Percentiles rank a stretch among this genome's conserved stretches.
phyloP scores from a whole-genome alignment of 2,329 filamentous ascomycete genomes.

The Grosmannia huntii region DNA sequence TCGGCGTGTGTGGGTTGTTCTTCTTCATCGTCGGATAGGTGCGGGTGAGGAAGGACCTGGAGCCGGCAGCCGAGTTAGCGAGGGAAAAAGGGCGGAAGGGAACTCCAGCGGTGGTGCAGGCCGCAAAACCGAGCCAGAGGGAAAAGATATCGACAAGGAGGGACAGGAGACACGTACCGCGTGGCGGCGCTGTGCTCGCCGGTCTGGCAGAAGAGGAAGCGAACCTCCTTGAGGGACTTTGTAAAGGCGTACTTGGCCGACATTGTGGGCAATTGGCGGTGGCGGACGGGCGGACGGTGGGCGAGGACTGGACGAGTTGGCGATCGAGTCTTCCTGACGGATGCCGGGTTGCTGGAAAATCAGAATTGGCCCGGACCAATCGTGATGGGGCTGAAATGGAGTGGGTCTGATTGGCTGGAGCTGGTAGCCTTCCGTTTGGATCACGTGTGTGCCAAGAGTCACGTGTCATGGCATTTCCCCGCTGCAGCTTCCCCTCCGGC shows the following conservation, averaged over 20 bases:
- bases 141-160: background rate
- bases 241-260: conserved; percentile 86
- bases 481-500: background rate
- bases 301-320: background rate
- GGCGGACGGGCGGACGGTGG: background rate
- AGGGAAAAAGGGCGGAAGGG: background rate
- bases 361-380: conserved; percentile 2
- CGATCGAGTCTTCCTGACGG: background rate
- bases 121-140: background rate
- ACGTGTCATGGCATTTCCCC: background rate
- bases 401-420: conserved; percentile 6
- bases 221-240: conserved; percentile 81
- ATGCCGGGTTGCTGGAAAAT: background rate
- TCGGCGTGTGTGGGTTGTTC: conserved; percentile 88
- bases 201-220: conserved; percentile 95
- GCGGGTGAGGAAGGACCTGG: conserved; percentile 75
- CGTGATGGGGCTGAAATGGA: conserved; percentile 5
- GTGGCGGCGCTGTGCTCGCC: conserved; percentile 80
- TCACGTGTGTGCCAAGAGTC: no score
- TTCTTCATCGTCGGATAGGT: conserved; percentile 99
- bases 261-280: conserved; percentile 42
- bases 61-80: background rate
- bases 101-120: no score
- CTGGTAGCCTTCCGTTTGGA: background rate
- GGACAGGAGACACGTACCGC: conserved; percentile 40